Evolutionary conservation across 1,139 yeast species (phyloP), one percentile per base, ranked within the genome.

Genomic region (Blastobotrys indianensis): DNA sequence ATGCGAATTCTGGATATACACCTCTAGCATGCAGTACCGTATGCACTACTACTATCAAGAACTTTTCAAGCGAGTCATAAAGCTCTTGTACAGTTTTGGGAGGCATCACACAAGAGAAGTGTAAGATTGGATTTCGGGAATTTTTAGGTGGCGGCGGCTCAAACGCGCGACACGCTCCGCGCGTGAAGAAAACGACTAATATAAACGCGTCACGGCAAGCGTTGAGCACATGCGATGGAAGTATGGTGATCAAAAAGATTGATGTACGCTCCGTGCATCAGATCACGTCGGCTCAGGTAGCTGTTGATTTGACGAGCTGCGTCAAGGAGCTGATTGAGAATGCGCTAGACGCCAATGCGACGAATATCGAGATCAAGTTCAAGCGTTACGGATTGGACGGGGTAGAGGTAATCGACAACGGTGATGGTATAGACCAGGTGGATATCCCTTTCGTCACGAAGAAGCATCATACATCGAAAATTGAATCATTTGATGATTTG

Each of bases 221-320:
- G 15, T 9, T 4, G 20, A 9, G 37, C n/a, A 5, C 8, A 34
- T 16, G 25, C 8, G n/a, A 5, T 34, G 3, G 9, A 11, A 16
- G 10, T 15, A 57, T 57, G 61, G 45, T 53, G 3, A 68, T 68
- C 46, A 54, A 51, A 37, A 57, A 61, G 4, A 78, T 82, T 5
- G 67, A 68, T 32, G 49, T 47, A 3, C 54, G 59, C 4, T 85
- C 83, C 54, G 73, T 88, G 8, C 87, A 85, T 54, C 72, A 75
- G 50, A 77, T 92, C 48, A 87, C 97, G 0, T 86, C 97, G 0
- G 97, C 97, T 0, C 97, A 92, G 63, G 97, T 92, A 15, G 85
- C 92, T 20, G 77, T 82, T 6, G 95, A 86, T 57, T 66, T 92
- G 33, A 71, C 78, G 0, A 78, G 90, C 0, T 84, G 86, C 0